Evolutionary conservation across 257 asterid genomes (phyloP), one percentile per base, ranked within the genome.

Genomic region (Nicotiana tabacum): DNA sequence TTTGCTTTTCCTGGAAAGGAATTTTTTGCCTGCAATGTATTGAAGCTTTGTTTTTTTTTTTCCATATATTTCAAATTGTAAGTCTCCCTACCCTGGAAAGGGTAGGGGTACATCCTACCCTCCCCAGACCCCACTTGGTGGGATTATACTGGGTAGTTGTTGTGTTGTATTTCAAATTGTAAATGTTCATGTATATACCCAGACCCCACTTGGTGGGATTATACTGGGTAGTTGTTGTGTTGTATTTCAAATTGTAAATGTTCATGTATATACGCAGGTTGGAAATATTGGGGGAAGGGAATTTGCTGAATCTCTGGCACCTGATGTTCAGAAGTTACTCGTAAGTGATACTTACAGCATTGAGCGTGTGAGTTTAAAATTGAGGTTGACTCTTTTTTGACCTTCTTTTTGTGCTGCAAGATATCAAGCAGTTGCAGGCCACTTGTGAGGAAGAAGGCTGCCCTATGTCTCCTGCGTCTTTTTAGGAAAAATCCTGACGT

Each of bases 261-360:
- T 48, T 76, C 80, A 48, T 51, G 46, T 27, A 51, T 76, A 27
- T 76, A 24, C 64, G 78, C 93, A 97, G 99, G 99, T 97, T 68
- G 99, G 99, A 83, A 97, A 97, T 88, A 97, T 95, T 88, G 99
- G 99, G 77, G 99, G 99, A 81, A 90, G 99, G 80, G 99, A 97
- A 81, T 97, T 97, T 89, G 98, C 99, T 67, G 99, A 97, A 86
- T 94, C 99, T 72, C 88, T 97, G 87, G 97, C 99, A 77, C 99
- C 99, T 82, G 99, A 97, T 95, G 99, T 97, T 85, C 99, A 97
- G 88, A 97, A 93, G 90, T 86, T 97, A 88, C 98, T 97, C 67
- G 99, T 97, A 93, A 91, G 98, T 81, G 76, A 83, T 69, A 79
- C 78, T 70, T 79, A 88, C 78, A 87, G 85, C 68, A 76, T 76